Evolutionary conservation across 2,329 filamentous ascomycete species (phyloP).

Genomic region (Xylaria sp.): DNA sequence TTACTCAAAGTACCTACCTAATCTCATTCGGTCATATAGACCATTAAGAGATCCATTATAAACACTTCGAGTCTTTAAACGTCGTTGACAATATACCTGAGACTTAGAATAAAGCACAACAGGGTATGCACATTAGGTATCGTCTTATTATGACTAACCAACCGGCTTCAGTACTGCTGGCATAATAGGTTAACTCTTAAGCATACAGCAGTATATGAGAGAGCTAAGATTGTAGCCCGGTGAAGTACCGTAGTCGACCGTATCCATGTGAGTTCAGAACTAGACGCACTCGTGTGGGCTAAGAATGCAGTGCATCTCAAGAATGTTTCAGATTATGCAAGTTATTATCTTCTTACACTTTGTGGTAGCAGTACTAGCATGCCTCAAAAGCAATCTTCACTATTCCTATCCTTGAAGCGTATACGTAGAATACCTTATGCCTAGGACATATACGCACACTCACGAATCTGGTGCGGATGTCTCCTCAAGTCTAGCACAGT

Average conservation of each 20-base stretch:
- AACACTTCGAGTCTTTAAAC: no score
- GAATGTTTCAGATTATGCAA: conserved; percentile 1
- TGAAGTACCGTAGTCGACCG: no score
- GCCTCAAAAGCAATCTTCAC: neutral
- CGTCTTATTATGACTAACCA: neutral
- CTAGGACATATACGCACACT: neutral
- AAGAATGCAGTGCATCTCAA: neutral
- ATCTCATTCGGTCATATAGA: neutral
- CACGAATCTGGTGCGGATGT: neutral
- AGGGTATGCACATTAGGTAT: neutral
- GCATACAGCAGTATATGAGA: neutral
- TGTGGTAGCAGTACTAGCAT: neutral
- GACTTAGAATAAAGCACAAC: neutral
- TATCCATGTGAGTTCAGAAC: neutral
- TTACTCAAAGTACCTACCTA: neutral
- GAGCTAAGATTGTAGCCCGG: neutral
- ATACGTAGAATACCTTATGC: neutral
- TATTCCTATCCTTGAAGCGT: neutral
- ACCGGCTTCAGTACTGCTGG: neutral
- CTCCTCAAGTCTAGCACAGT: neutral
- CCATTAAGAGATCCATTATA: neutral
- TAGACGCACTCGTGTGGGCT: neutral
- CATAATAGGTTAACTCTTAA: neutral
- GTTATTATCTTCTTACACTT: neutral
- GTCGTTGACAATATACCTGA: neutral